phyloP scores from a whole-genome alignment of 495 filamentous ascomycete species.

The Trichoderma asperelloides region DNA sequence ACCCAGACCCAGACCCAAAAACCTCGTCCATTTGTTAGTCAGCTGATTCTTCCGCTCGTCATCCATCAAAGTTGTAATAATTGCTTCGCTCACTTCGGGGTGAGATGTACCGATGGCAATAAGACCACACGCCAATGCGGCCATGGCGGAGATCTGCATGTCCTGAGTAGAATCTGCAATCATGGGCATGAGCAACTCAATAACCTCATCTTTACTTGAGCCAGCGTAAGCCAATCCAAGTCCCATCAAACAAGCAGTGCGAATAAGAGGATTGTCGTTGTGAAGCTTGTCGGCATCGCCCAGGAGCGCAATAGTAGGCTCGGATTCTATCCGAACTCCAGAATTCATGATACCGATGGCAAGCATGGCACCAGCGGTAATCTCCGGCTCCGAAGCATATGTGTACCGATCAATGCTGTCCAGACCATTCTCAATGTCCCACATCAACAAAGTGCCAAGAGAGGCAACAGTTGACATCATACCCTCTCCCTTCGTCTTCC shows the following conservation, averaged over 20 bases:
- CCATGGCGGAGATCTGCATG: slow-evolving; percentile 95
- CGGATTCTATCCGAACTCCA: slow-evolving; percentile 75
- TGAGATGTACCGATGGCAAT: slow-evolving; percentile 90
- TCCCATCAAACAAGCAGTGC: slow-evolving; percentile 84
- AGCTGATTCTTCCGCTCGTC: slow-evolving; percentile 79
- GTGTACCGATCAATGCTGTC: slow-evolving; percentile 91
- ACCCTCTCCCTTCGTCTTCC: slow-evolving; percentile 97
- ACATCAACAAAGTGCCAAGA: slow-evolving; percentile 76
- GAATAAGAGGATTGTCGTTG: slow-evolving; percentile 65
- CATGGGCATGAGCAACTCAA: slow-evolving; percentile 75
- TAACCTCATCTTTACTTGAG: slow-evolving; percentile 74
- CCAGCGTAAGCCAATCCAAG: slow-evolving; percentile 90
- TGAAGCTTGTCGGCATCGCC: slow-evolving; percentile 66
- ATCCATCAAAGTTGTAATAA: slow-evolving; percentile 83
- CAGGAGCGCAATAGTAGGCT: slow-evolving; percentile 80
- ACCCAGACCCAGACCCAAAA: slow-evolving; percentile 89
- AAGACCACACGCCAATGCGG: slow-evolving; percentile 80
- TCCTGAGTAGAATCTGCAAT: slow-evolving; percentile 71
- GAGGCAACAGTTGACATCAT: slow-evolving; percentile 96
- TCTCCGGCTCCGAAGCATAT: slow-evolving; percentile 70
- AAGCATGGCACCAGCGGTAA: slow-evolving; percentile 81
- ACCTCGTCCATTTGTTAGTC: slow-evolving; percentile 95
- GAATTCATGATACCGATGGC: slow-evolving; percentile 91
- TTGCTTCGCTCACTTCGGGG: slow-evolving; percentile 76
- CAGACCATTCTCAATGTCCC: slow-evolving; percentile 83